Base-by-base conservation (phyloP, 2,329 filamentous ascomycete genomes). In the Coniochaeta sp. region DNA sequence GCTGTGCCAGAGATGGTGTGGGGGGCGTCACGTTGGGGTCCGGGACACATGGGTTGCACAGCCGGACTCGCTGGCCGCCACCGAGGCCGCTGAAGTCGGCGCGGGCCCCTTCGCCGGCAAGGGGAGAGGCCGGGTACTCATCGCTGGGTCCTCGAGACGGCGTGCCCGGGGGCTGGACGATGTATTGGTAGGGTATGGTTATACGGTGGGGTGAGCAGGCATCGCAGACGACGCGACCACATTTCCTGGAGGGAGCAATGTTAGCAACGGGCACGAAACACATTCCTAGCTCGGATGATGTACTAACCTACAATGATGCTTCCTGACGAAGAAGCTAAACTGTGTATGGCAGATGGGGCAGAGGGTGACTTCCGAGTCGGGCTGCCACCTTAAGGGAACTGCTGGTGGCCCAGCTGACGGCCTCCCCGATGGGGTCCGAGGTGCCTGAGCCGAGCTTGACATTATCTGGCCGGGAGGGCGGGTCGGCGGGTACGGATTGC, bases 141-240 rank as follows among this genome's bases (percentile, higher is more conserved):
- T 61, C 53, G 77, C 73, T 32, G 66, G 55, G 52, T 65, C 10
- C 59, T 56, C 30, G 61, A 55, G 61, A n/a, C n/a, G n/a, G 60
- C 42, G 67, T 61, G 6, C 71, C 75, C 1, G 87, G 86, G 3
- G 89, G 87, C 47, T 86, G 86, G 24, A 96, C 91, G 57, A 97
- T 96, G 66, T 89, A 97, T 64, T 94, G 89, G 57, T 91, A 82
- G 1, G 92, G 92, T 56, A 97, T 96, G 3, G 89, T 95, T 64
- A 97, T 97, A 55, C 91, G 83, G 67, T 97, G 92, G 3, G 92
- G 92, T 3, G 92, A 96, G 71, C 92, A 97, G 18, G 83, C 77
- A 53, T 85, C 84, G 68, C 92, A 97, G 24, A 97, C 92, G 8
- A 97, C 91, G 55, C 91, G 78, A 45, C 92, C 92, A 65, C 92